Conservation (phyloP, 2,329 filamentous ascomycete species). For the Bipolaris oryzae region DNA sequence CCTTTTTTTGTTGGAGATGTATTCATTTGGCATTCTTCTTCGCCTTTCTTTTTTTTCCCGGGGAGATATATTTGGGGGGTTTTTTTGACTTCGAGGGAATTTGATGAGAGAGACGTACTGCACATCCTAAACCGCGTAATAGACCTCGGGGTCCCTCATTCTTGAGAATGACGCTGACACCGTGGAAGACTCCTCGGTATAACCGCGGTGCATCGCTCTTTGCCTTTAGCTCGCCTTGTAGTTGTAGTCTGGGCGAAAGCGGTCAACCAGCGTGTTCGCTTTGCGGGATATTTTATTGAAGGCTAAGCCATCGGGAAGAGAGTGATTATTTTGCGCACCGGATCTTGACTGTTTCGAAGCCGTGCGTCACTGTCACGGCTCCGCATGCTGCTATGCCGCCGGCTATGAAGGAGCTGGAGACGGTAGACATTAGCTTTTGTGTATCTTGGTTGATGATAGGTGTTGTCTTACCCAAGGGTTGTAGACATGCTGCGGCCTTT, state of each 20-base stretch:
- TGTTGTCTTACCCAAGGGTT: constrained; percentile 51
- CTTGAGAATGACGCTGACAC: constrained; percentile 83
- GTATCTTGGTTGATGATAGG: no score
- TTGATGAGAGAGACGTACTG: constrained; percentile 55
- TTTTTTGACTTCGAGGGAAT: no score
- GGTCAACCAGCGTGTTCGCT: constrained; percentile 24
- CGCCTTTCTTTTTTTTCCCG: no score
- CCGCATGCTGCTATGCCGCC: constrained; percentile 97
- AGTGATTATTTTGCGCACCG: constrained; percentile 62
- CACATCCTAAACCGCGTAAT: constrained; percentile 86
- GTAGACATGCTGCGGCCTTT: constrained; percentile 51
- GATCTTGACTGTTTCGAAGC: constrained; percentile 99
- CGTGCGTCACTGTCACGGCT: constrained; percentile 95
- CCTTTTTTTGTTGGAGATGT: no score
- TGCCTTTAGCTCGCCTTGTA: constrained; percentile 92
- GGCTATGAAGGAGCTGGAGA: constrained; percentile 80
- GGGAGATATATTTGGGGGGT: no score
- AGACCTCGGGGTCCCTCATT: constrained; percentile 88
- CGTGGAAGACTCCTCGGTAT: constrained; percentile 91
- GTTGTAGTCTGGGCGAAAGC: constrained; percentile 71
- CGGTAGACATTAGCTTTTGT: constrained; percentile 3
- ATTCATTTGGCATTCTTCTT: no score
- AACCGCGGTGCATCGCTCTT: constrained; percentile 84
- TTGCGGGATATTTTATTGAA: no score
- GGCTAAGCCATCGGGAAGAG: neutral